Evolutionary conservation across 495 filamentous ascomycete genomes (phyloP).

Genomic region (Penicillium psychrofluorescens): DNA sequence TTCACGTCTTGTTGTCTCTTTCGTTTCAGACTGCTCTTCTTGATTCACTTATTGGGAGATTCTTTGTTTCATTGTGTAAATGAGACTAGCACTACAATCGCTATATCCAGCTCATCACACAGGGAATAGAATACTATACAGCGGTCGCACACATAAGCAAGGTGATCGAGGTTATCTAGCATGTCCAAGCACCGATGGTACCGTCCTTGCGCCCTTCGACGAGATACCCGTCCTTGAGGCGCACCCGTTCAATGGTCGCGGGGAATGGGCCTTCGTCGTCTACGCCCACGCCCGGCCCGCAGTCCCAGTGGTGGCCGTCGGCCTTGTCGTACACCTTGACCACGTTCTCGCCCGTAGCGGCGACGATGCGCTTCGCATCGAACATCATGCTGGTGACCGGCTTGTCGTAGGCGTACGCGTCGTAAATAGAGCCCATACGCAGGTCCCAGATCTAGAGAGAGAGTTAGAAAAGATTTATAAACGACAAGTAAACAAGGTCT

Average conservation of each 20-base stretch:
- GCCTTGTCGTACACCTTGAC: slow-evolving; percentile 98
- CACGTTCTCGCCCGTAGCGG: slow-evolving; percentile 83
- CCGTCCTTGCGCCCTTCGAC: slow-evolving; percentile 87
- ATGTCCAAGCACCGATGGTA: slow-evolving; percentile 86
- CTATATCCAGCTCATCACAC: slow-evolving; percentile 15
- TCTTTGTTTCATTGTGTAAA: too few species aligned
- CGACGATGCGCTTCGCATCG: slow-evolving; percentile 81
- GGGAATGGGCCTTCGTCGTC: slow-evolving; percentile 54
- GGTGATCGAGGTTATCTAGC: slow-evolving; percentile 34
- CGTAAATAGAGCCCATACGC: slow-evolving; percentile 88
- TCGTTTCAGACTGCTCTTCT: slow-evolving; percentile 3
- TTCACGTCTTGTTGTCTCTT: slow-evolving; percentile 1
- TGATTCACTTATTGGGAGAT: too few species aligned
- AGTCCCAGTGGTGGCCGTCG: slow-evolving; percentile 95
- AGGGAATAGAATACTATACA: slow-evolving; percentile 22
- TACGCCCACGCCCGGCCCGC: slow-evolving; percentile 68
- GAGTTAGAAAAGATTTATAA: slow-evolving; percentile 6
- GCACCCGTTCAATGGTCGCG: slow-evolving; percentile 75
- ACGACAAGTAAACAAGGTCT: slow-evolving; percentile 23
- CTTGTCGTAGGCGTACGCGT: slow-evolving; percentile 92
- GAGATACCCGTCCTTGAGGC: slow-evolving; percentile 90
- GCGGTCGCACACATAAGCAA: slow-evolving; percentile 5
- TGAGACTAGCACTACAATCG: background rate
- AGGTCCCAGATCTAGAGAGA: slow-evolving; percentile 88
- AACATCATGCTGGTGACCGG: slow-evolving; percentile 98